phyloP scores from a whole-genome alignment of 768 basidiomycete genomes.

The Podaxis sp. region DNA sequence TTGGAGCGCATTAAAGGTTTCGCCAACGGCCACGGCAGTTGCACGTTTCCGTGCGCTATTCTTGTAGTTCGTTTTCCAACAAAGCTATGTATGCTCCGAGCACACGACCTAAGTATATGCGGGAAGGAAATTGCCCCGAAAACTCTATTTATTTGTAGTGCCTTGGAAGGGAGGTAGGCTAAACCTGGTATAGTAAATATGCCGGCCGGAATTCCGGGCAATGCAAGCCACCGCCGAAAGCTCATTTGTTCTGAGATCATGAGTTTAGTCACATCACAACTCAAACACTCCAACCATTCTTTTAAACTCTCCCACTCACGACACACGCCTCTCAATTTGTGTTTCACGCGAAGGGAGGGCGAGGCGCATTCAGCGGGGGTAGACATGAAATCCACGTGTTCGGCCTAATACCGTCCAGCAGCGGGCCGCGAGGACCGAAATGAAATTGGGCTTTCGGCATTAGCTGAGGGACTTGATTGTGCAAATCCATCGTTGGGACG shows the following conservation, averaged over 20 bases:
- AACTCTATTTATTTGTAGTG: background rate
- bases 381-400: too few relatives aligned
- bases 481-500: background rate
- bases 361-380: background rate
- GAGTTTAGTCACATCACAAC: slow-evolving; percentile 5
- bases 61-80: too few relatives aligned
- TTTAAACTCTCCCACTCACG: background rate
- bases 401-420: background rate
- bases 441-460: background rate
- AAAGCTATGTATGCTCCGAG: too few relatives aligned
- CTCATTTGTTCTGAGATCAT: background rate
- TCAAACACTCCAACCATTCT: background rate
- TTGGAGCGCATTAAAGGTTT: too few relatives aligned
- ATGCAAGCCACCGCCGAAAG: background rate
- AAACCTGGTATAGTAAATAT: background rate
- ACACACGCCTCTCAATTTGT: background rate
- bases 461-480: background rate
- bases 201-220: background rate
- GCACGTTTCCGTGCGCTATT: too few relatives aligned
- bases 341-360: background rate
- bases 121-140: background rate
- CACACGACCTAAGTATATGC: background rate
- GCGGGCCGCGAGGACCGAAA: background rate
- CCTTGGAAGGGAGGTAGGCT: background rate
- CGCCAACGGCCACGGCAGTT: too few relatives aligned